Percentiles rank a stretch among this genome's conserved stretches.
Evolutionary conservation across 257 asterid genomes (phyloP).

Genomic region (Thymus quinquecostatus): DNA sequence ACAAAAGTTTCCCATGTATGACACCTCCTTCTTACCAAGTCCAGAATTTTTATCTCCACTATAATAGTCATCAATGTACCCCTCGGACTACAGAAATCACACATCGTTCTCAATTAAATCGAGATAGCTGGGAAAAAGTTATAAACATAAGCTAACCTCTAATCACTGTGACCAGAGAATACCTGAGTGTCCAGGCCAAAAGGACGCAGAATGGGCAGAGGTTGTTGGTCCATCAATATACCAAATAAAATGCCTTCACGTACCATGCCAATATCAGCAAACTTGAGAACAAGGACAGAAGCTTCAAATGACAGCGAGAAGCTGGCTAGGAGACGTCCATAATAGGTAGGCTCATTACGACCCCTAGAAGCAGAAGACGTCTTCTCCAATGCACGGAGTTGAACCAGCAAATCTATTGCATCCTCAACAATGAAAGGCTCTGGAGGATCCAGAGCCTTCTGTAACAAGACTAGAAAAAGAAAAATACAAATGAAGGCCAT

Average conservation of each 20-base stretch:
- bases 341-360: slow-evolving; percentile 80
- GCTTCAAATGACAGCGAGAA: slow-evolving; percentile 89
- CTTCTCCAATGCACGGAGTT: slow-evolving; percentile 65
- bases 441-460: slow-evolving; percentile 97
- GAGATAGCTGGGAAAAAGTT: slow-evolving; percentile 19
- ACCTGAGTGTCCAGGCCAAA: slow-evolving; percentile 83
- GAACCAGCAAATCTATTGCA: slow-evolving; percentile 74
- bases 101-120: slow-evolving; percentile 35
- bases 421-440: slow-evolving; percentile 65
- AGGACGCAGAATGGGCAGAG: slow-evolving; percentile 84
- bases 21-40: slow-evolving; percentile 75
- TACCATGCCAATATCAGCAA: slow-evolving; percentile 77
- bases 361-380: slow-evolving; percentile 63
- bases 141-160: slow-evolving; percentile 13
- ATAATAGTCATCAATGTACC: slow-evolving; percentile 57
- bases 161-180: slow-evolving; percentile 26
- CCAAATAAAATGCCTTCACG: slow-evolving; percentile 97
- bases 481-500: slow-evolving; percentile 25
- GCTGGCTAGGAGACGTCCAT: slow-evolving; percentile 79
- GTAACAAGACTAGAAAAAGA: slow-evolving; percentile 62
- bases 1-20: slow-evolving; percentile 65
- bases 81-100: slow-evolving; percentile 48
- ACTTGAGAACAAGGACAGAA: slow-evolving; percentile 79
- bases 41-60: slow-evolving; percentile 52
- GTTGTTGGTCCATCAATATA: slow-evolving; percentile 82